Evolutionary conservation across 148 eudicot species (phyloP).

Genomic region (Camellia lanceoleosa): DNA sequence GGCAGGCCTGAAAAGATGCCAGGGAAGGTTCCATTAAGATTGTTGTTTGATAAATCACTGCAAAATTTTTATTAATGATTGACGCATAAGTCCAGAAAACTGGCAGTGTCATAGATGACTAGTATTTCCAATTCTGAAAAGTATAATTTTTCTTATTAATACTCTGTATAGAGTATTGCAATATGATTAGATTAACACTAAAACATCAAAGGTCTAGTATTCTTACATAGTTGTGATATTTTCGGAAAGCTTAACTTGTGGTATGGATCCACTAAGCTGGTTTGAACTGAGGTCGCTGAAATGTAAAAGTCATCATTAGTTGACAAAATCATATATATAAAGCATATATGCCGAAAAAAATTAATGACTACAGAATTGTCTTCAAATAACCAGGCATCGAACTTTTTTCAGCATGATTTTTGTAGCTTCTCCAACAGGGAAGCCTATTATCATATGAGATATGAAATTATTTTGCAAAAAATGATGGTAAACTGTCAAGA

Average conservation of each 20-base stretch:
- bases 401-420: not conserved
- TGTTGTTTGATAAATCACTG: slow-evolving; percentile 65
- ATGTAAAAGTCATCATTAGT: slow-evolving; percentile 14
- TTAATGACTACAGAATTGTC: not conserved
- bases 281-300: slow-evolving; percentile 72
- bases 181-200: not conserved
- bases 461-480: not conserved
- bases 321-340: not conserved
- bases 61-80: slow-evolving; percentile 12
- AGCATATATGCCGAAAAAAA: not conserved
- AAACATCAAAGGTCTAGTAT: not conserved
- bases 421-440: not conserved
- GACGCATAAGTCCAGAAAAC: slow-evolving; percentile 9
- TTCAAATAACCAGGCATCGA: not conserved
- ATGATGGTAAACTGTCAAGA: not conserved
- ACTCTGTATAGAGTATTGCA: not conserved
- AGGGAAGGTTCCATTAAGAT: slow-evolving; percentile 54
- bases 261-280: slow-evolving; percentile 62
- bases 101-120: not conserved
- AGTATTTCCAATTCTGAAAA: not conserved
- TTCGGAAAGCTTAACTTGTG: slow-evolving; percentile 45
- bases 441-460: not conserved
- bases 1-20: slow-evolving; percentile 53
- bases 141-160: not conserved
- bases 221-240: slow-evolving; percentile 67